Base-by-base conservation (phyloP, 2,329 filamentous ascomycete genomes). In the Chalara sp. region DNA sequence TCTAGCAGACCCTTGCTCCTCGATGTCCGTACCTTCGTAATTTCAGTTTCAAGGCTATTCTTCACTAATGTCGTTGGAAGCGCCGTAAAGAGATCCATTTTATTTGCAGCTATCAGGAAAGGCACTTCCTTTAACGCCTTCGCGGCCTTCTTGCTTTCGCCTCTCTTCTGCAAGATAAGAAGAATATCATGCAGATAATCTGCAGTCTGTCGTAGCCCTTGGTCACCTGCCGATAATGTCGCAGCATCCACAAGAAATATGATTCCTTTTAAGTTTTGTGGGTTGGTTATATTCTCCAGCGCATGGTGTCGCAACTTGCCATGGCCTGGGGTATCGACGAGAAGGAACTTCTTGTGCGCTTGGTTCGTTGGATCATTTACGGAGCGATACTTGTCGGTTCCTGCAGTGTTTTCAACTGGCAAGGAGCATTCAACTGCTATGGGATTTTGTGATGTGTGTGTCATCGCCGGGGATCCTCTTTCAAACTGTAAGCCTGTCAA, bases 71-170 rank as follows among this genome's bases (percentile, higher is more conserved):
- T 77, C 0, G 87, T 80, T 0, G 93, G 93, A 47, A 96, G 72
- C 6, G 92, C 89, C 0, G 93, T 96, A 67, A 99, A 99, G 1
- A 99, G 76, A 67, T 99, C 93, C 65, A 90, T 79, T 76, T 99
- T 99, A 70, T 97, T 99, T 49, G 90, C 91, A 1, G 90, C 91
- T 33, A 99, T 74, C 35, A 99, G 76, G 6, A 99, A 77, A 0
- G 87, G 83, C 6, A 93, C 76, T 28, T 79, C 75, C 28, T 74
- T 70, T 0, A 80, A 76, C 0, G 73, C 74, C 60, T 81, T 84
- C 44, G 76, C 73, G 1, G 76, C 76, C 56, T 77, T 82, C 39
- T 70, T 55, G 69, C 47, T 50, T 32, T 80, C 78, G 46, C 82
- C 78, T 44, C 84, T 78, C 68, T 84, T 87, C 72, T 97, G 93